These are phyloP conservation scores for Chrysosporium keratinophilum DNA, from an alignment of 2,329 filamentous ascomycete species.

Conservation along the genomic window DNA sequence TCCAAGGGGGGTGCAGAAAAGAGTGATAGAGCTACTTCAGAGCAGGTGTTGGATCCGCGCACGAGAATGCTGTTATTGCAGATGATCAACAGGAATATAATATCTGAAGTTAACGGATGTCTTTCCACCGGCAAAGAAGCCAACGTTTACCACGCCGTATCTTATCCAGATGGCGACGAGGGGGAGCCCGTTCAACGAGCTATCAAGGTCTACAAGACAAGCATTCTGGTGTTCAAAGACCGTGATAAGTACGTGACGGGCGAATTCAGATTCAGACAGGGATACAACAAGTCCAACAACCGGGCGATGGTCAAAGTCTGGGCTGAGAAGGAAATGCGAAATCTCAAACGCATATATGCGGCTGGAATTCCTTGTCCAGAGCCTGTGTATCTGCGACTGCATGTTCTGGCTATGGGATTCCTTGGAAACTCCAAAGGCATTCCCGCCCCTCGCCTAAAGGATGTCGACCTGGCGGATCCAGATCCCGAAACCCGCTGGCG, in stretches of 20 bases:
- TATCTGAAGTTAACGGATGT: constrained; percentile 88
- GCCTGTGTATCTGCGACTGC: constrained; percentile 77
- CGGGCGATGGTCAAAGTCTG: constrained; percentile 96
- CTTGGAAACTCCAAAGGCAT: constrained; percentile 77
- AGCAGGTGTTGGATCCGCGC: constrained; percentile 86
- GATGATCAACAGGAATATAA: constrained; percentile 84
- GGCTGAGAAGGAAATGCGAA: constrained; percentile 98
- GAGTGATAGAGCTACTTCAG: constrained; percentile 82
- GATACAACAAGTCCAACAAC: constrained; percentile 90
- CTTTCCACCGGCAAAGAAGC: constrained; percentile 96
- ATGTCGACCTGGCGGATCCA: constrained; percentile 63
- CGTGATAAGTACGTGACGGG: constrained; percentile 90
- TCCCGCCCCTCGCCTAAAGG: constrained; percentile 77
- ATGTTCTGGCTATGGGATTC: constrained; percentile 92
- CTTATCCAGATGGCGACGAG: constrained; percentile 43
- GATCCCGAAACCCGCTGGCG: constrained; percentile 64
- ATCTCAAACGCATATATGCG: constrained; percentile 70
- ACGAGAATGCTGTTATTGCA: constrained; percentile 93
- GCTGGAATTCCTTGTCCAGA: constrained; percentile 86
- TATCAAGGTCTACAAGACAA: constrained; percentile 98
- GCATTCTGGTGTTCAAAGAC: constrained; percentile 96
- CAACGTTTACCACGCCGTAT: constrained; percentile 88
- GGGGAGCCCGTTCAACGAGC: constrained; percentile 59
- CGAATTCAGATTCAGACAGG: constrained; percentile 81
- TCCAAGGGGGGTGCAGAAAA: constrained; percentile 53